Conservation (phyloP, 352 stramenopile genomes). For the Pythium monospermum region DNA sequence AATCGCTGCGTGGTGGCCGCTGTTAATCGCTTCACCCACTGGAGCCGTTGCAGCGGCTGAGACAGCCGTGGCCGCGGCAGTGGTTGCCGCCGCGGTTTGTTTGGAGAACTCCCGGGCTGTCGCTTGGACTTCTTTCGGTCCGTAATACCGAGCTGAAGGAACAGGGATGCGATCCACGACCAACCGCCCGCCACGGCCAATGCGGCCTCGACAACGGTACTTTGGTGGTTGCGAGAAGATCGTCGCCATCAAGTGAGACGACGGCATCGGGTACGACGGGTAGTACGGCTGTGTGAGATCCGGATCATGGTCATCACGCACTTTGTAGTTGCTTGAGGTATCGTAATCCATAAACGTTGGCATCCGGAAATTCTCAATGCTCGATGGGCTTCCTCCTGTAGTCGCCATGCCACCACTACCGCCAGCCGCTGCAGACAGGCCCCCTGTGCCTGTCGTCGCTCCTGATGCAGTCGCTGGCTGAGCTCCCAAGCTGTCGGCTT, state of each 20-base stretch:
- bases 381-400: conserved; percentile 8
- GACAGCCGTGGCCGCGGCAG: background rate
- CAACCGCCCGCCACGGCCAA: conserved; percentile 64
- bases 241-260: conserved; percentile 52
- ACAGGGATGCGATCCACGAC: conserved; percentile 75
- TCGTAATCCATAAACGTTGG: conserved; percentile 77
- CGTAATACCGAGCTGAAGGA: conserved; percentile 47
- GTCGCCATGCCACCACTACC: background rate
- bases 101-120: conserved; percentile 29
- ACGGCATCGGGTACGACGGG: conserved; percentile 62
- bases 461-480: too few relatives aligned
- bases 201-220: conserved; percentile 62
- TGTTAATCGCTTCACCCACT: conserved; percentile 39
- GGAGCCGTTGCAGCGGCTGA: conserved; percentile 9
- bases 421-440: background rate
- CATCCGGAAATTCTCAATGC: conserved; percentile 16
- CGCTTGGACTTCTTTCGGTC: conserved; percentile 38
- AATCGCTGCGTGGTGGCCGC: conserved; percentile 42
- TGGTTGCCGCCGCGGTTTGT: background rate
- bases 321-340: conserved; percentile 55
- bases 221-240: conserved; percentile 70
- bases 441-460: background rate
- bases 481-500: too few relatives aligned
- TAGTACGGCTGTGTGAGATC: conserved; percentile 32
- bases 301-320: conserved; percentile 31